phyloP scores from a whole-genome alignment of 495 filamentous ascomycete species.

The Lasiosphaeriaceae sp. region DNA sequence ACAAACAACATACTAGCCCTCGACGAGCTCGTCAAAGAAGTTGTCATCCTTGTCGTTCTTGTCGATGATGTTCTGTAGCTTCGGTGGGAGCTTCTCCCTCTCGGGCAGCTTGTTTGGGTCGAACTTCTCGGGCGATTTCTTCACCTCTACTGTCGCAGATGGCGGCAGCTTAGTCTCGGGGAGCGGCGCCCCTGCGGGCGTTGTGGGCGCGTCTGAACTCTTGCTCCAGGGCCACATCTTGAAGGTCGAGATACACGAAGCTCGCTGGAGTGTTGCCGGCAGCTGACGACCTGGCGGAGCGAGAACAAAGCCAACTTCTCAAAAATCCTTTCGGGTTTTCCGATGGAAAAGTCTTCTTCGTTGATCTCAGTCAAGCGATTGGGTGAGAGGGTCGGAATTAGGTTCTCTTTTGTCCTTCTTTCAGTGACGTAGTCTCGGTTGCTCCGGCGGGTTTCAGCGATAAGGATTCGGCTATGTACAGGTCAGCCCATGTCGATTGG shows the following conservation, averaged over 20 bases:
- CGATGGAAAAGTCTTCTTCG: too few relatives aligned
- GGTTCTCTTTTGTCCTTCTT: too few relatives aligned
- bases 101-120: conserved; percentile 50
- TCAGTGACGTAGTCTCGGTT: neutral
- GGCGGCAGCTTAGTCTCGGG: conserved; percentile 19
- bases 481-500: neutral
- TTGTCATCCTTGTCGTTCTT: conserved; percentile 66
- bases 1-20: conserved; percentile 80
- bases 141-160: conserved; percentile 7
- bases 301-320: neutral
- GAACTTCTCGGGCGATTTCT: conserved; percentile 23
- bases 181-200: conserved; percentile 24
- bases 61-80: conserved; percentile 66
- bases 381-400: too few relatives aligned
- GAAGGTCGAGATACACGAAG: neutral
- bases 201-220: conserved; percentile 35
- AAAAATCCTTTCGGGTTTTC: too few relatives aligned
- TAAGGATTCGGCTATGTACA: neutral
- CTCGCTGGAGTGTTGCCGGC: neutral
- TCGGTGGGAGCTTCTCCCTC: conserved; percentile 60
- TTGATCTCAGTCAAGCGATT: too few relatives aligned
- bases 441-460: neutral
- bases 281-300: neutral
- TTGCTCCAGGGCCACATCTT: conserved; percentile 39
- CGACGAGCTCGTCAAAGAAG: conserved; percentile 72